Conservation (phyloP, 352 stramenopile species). For the Phytophthora lateralis region DNA sequence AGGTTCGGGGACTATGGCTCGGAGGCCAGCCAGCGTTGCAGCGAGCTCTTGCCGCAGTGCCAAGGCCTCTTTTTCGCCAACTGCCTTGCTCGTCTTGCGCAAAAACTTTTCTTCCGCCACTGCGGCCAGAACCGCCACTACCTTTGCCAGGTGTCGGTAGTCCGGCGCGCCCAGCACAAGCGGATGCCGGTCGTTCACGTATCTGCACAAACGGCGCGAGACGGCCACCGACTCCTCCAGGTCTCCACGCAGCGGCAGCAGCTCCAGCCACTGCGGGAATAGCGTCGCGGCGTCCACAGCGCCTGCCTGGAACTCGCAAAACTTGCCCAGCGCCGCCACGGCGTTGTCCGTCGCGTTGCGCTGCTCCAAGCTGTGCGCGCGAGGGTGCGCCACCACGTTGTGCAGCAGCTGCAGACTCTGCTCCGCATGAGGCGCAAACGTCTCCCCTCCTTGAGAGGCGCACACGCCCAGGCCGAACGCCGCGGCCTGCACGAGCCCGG, state of each 20-base stretch:
- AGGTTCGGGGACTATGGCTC: conserved; percentile 51
- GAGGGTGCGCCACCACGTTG: conserved; percentile 58
- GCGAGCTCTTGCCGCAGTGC: conserved; percentile 51
- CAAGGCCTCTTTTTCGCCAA: conserved; percentile 52
- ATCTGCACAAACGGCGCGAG: conserved; percentile 65
- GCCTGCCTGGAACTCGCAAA: conserved; percentile 67
- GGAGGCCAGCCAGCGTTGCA: conserved; percentile 52
- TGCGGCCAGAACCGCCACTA: conserved; percentile 70
- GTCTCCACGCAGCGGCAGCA: conserved; percentile 78
- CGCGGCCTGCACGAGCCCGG: conserved; percentile 68
- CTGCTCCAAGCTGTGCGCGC: conserved; percentile 50
- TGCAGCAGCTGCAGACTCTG: conserved; percentile 62
- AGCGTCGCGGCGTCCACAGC: conserved; percentile 53
- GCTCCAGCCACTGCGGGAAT: conserved; percentile 72
- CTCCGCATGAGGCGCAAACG: conserved; percentile 59
- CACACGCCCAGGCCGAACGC: conserved; percentile 80
- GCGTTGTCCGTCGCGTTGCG: conserved; percentile 85
- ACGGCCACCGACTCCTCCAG: conserved; percentile 78
- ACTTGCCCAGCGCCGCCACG: conserved; percentile 72
- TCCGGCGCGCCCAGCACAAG: conserved; percentile 58
- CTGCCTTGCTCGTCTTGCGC: conserved; percentile 41
- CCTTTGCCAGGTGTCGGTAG: conserved; percentile 49
- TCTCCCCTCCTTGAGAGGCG: conserved; percentile 51
- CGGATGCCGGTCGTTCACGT: conserved; percentile 62
- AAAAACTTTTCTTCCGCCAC: conserved; percentile 47